Conservation (phyloP, 2,329 filamentous ascomycete genomes). For the Penicillium sp. region DNA sequence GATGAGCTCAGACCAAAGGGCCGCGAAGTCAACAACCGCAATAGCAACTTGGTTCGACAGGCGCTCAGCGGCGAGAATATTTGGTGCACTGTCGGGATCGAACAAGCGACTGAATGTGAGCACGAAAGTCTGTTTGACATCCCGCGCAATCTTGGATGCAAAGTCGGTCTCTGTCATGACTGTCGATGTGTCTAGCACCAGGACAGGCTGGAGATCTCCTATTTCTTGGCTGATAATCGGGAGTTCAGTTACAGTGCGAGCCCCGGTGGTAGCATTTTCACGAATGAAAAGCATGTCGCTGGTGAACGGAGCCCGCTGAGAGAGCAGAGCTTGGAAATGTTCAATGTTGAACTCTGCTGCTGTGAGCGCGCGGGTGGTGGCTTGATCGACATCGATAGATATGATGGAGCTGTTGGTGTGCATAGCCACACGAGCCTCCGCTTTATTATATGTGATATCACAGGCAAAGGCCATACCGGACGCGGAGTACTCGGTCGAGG, state of each 20-base stretch:
- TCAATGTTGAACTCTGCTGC: conserved; percentile 24
- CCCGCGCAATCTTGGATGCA: conserved; percentile 20
- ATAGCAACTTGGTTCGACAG: conserved; percentile 24
- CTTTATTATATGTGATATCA: conserved; percentile 24
- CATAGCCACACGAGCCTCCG: conserved; percentile 24
- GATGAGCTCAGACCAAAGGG: conserved; percentile 25
- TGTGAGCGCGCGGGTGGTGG: conserved; percentile 17
- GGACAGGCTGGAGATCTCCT: conserved; percentile 24
- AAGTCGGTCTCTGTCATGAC: conserved; percentile 26
- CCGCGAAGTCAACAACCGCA: conserved; percentile 24
- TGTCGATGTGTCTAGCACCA: conserved; percentile 25
- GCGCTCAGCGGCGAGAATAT: conserved; percentile 17
- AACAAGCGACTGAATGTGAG: conserved; percentile 27
- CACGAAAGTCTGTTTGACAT: conserved; percentile 26
- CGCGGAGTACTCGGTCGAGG: conserved; percentile 16
- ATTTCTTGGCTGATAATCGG: conserved; percentile 27
- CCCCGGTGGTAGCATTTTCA: conserved; percentile 23
- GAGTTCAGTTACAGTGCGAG: conserved; percentile 23
- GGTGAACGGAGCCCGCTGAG: conserved; percentile 26
- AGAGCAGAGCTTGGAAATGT: conserved; percentile 26
- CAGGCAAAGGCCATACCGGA: conserved; percentile 28
- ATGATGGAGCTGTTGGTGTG: conserved; percentile 31
- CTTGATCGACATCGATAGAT: conserved; percentile 15
- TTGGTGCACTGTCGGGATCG: conserved; percentile 21
- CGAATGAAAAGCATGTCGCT: conserved; percentile 29